Conservation (phyloP, 2,329 filamentous ascomycete genomes). For the Aspergillus fumigatus region DNA sequence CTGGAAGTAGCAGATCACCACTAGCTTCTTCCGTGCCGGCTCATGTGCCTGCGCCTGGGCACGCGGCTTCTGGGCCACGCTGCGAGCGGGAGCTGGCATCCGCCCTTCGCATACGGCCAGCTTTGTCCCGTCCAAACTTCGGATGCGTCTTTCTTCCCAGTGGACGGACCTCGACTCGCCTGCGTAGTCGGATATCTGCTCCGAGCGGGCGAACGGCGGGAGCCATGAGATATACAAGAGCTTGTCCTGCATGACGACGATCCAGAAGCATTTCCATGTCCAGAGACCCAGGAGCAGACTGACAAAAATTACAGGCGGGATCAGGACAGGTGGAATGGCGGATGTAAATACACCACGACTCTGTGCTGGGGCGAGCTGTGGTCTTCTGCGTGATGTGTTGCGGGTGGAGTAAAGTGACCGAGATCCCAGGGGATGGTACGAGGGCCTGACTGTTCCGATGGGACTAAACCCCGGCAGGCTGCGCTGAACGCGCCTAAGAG, state of each 20-base stretch:
- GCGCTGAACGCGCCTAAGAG: constrained; percentile 5
- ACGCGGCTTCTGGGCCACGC: constrained; percentile 32
- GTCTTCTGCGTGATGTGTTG: not conserved
- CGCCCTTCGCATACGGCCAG: constrained; percentile 61
- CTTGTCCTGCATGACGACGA: constrained; percentile 73
- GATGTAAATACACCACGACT: constrained; percentile 14
- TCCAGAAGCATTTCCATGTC: constrained; percentile 64
- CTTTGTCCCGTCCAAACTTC: constrained; percentile 39
- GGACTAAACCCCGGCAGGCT: not conserved
- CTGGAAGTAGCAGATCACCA: constrained; percentile 32
- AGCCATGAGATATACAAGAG: constrained; percentile 78
- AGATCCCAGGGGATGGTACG: not conserved
- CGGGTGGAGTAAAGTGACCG: not conserved
- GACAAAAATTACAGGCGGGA: constrained; percentile 63
- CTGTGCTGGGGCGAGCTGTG: not conserved
- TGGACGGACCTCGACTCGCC: constrained; percentile 55
- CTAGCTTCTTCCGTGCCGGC: not conserved
- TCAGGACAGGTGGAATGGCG: constrained; percentile 45
- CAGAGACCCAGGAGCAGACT: constrained; percentile 63
- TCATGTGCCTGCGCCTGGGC: not conserved
- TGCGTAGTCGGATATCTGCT: constrained; percentile 62
- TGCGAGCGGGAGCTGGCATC: constrained; percentile 46
- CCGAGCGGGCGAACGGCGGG: constrained; percentile 64
- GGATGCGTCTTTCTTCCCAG: constrained; percentile 59
- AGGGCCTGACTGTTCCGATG: not conserved